Evolutionary conservation across 176 grass and related monocot genomes (phyloP), one percentile per base, ranked within the genome.

Genomic region (Triticum dicoccoides): DNA sequence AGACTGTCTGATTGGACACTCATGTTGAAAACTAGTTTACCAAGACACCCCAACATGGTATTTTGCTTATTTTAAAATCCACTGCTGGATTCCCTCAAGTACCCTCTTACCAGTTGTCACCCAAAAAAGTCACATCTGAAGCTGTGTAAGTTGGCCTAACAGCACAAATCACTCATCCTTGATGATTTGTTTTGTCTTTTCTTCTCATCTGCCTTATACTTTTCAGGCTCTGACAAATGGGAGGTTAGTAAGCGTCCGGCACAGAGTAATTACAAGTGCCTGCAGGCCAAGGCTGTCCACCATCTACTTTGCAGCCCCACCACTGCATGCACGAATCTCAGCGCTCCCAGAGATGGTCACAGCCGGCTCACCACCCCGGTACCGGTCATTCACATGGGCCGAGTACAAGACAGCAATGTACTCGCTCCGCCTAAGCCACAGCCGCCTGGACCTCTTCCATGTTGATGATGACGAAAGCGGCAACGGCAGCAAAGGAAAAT

Each of bases 331-430:
- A 47, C 78, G 84, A 54, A 99, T 99, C 61, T 94, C 85, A 7
- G 83, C 92, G 0, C 77, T 99, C 38, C 84, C 84, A 47, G 94
- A 96, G 73, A 96, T 45, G 33, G 56, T 99, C 56, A 94, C 90
- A 17, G 69, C 85, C 2, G 6, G 23, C 15, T 35, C 68, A 54
- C 92, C 89, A 0, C 4, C 73, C 61, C 87, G 30, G 37, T 99
- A 99, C 78, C 85, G 83, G 13, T 63, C 94, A 8, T 99, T 99
- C 87, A 99, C 97, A 69, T 99, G 97, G 97, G 88, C 90, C 0
- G 97, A 99, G 83, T 99, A 93, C 89, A 99, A 99, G 90, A 94
- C 82, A 63, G 91, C 92, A 37, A 99, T 99, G 97, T 99, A 99
- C 85, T 88, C 92, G 3, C 90, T 94, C 42, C 90, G 90, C 85